phyloP scores from a whole-genome alignment of 345 rosid species.

The Viola odorata region DNA sequence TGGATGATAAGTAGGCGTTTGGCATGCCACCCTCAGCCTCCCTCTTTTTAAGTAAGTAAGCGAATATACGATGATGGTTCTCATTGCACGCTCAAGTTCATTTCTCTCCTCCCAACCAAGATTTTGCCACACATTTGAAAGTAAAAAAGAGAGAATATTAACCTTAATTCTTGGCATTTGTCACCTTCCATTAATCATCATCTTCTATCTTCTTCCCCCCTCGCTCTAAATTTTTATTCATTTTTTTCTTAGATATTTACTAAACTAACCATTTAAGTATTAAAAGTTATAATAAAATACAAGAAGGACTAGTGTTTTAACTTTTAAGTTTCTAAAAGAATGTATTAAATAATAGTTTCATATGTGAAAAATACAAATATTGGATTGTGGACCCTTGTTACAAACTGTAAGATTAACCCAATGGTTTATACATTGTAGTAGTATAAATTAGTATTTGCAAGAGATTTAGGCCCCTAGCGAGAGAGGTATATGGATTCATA shows the following conservation, averaged over 20 bases:
- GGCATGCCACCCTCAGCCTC: constrained; percentile 34
- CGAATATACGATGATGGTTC: constrained; percentile 34
- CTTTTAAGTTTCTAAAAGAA: no score
- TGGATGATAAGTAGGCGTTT: constrained; percentile 24
- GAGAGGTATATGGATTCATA: no score
- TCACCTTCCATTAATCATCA: constrained; percentile 16
- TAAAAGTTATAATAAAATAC: not conserved
- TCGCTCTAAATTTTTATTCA: not conserved
- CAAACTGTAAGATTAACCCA: no score
- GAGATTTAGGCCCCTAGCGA: no score
- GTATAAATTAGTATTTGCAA: no score
- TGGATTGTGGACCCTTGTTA: no score
- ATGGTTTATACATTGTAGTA: no score
- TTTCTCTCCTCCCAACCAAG: constrained; percentile 24
- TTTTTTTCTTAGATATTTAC: not conserved
- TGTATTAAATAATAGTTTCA: no score
- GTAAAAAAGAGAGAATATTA: constrained; percentile 21
- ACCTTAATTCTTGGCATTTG: constrained; percentile 20
- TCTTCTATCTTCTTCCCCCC: constrained; percentile 17
- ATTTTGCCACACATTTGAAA: constrained; percentile 29
- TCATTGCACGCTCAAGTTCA: constrained; percentile 34
- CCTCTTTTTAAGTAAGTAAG: constrained; percentile 24
- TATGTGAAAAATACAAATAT: no score
- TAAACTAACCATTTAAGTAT: no score
- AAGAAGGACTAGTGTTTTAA: no score